Evolutionary conservation across 2,329 filamentous ascomycete species (phyloP).

Genomic region (Intubia oerlemansii): DNA sequence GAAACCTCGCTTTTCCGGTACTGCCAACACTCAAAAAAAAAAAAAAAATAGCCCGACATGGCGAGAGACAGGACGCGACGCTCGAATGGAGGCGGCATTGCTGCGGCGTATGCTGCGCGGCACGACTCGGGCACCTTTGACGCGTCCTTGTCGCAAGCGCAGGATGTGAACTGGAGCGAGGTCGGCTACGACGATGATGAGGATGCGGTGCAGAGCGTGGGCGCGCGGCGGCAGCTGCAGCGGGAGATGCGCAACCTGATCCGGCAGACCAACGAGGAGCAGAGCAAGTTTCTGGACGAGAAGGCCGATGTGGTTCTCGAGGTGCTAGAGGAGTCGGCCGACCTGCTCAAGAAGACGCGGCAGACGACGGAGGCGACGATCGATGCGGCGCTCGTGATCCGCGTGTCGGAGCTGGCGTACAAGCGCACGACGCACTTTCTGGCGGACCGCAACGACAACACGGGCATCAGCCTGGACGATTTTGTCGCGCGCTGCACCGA

Average conservation of each 20-base stretch:
- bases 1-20: too few relatives aligned
- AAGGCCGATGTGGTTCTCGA: slow-evolving; percentile 43
- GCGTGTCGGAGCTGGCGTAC: slow-evolving; percentile 57
- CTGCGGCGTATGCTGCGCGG: neutral
- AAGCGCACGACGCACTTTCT: slow-evolving; percentile 58
- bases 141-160: slow-evolving; percentile 7
- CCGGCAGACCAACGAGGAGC: slow-evolving; percentile 38
- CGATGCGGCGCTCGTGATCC: slow-evolving; percentile 71
- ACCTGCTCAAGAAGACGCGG: slow-evolving; percentile 45
- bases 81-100: too few relatives aligned
- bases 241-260: slow-evolving; percentile 20
- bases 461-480: slow-evolving; percentile 73
- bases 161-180: slow-evolving; percentile 8
- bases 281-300: slow-evolving; percentile 48
- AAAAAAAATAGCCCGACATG: too few relatives aligned
- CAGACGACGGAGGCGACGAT: slow-evolving; percentile 83
- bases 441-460: slow-evolving; percentile 42
- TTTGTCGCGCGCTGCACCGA: slow-evolving; percentile 78
- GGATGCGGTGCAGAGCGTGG: slow-evolving; percentile 63
- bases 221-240: slow-evolving; percentile 43
- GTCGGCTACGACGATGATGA: slow-evolving; percentile 29
- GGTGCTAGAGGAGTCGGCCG: slow-evolving; percentile 44
- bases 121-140: slow-evolving; percentile 7
- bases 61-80: too few relatives aligned
- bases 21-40: too few relatives aligned